Conservation (phyloP, 176 grass and related monocot genomes). For the Canna indica region DNA sequence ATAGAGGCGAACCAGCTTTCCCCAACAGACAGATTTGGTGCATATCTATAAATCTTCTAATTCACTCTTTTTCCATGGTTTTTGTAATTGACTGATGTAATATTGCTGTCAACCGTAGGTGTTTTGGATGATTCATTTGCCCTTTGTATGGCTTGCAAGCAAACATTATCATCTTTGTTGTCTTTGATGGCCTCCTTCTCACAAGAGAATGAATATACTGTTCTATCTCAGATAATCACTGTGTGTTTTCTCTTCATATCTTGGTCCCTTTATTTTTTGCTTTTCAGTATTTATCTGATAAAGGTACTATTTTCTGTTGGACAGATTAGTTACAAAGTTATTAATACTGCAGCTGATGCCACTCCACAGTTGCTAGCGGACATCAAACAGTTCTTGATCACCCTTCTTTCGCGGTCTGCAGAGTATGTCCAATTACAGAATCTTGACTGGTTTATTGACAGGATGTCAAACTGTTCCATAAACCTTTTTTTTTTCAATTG, state of each 20-base stretch:
- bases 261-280: constrained; percentile 2
- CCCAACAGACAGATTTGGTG: constrained; percentile 79
- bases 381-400: constrained; percentile 65
- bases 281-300: neutral
- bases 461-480: neutral
- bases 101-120: constrained; percentile 34
- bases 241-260: constrained; percentile 29
- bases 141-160: constrained; percentile 54
- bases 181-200: constrained; percentile 54
- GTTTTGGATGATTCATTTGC: constrained; percentile 66
- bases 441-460: neutral
- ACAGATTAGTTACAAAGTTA: constrained; percentile 50
- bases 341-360: constrained; percentile 54
- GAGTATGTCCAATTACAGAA: constrained; percentile 31
- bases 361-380: constrained; percentile 48
- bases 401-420: constrained; percentile 55
- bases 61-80: constrained; percentile 9
- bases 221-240: constrained; percentile 54
- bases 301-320: constrained; percentile 11
- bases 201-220: constrained; percentile 52
- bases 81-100: constrained; percentile 4
- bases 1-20: constrained; percentile 52
- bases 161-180: constrained; percentile 58
- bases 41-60: neutral
- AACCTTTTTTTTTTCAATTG: neutral